Conservation (phyloP, 768 basidiomycete genomes). For the Tubosaeta sp. region DNA sequence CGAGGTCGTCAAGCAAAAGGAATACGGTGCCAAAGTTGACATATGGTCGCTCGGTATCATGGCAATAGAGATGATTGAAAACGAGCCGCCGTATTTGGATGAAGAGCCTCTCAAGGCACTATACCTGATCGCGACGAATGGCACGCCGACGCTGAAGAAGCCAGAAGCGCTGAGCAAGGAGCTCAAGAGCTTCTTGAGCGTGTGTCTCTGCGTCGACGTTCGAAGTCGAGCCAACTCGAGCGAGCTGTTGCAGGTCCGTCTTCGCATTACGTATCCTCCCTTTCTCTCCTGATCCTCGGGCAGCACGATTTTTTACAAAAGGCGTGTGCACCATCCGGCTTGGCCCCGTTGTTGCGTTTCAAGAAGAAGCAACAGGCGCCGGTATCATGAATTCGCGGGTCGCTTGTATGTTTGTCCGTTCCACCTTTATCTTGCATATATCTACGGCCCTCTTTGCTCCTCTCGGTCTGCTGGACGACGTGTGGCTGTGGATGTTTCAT, state of each 20-base stretch:
- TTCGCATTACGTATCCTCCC: background rate
- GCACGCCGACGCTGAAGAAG: slow-evolving; percentile 96
- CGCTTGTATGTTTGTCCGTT: background rate
- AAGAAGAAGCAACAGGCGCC: slow-evolving; percentile 54
- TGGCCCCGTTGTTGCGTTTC: slow-evolving; percentile 84
- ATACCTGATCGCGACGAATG: slow-evolving; percentile 96
- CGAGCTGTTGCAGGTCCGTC: slow-evolving; percentile 75
- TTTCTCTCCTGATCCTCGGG: background rate
- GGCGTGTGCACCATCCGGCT: slow-evolving; percentile 74
- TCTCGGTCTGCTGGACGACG: slow-evolving; percentile 1
- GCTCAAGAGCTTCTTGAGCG: slow-evolving; percentile 93
- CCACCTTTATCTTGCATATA: slow-evolving; percentile 18
- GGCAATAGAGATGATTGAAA: slow-evolving; percentile 99
- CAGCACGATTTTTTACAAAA: slow-evolving; percentile 95
- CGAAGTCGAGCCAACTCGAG: slow-evolving; percentile 86
- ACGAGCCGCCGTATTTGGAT: slow-evolving; percentile 92
- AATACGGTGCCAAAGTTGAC: slow-evolving; percentile 94
- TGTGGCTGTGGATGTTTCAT: background rate
- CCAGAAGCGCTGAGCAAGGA: slow-evolving; percentile 89
- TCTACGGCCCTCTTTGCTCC: slow-evolving; percentile 2
- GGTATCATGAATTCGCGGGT: slow-evolving; percentile 28
- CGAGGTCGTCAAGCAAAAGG: slow-evolving; percentile 97
- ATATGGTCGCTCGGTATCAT: slow-evolving; percentile 98
- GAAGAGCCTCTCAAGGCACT: slow-evolving; percentile 93
- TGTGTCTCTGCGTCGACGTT: slow-evolving; percentile 98